Conservation (phyloP, 2,329 filamentous ascomycete genomes). For the Fusarium cicatricum region DNA sequence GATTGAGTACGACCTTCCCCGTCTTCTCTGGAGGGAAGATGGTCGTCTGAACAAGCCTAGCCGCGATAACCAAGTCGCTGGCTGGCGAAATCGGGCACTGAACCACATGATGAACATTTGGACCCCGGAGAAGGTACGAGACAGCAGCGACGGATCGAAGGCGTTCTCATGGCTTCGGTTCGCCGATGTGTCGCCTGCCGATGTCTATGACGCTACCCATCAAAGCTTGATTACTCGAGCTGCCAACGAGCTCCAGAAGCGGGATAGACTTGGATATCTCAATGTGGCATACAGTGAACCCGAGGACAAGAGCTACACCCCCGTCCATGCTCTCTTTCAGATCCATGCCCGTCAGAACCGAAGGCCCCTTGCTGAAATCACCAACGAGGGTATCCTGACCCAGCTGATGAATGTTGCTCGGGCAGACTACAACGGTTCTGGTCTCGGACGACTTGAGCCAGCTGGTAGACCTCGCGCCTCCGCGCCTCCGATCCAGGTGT, state of each 20-base stretch:
- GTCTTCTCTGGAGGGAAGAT: constrained; percentile 80
- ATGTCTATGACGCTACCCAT: constrained; percentile 75
- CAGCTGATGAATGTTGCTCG: constrained; percentile 82
- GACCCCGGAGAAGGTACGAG: constrained; percentile 78
- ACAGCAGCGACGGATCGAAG: constrained; percentile 66
- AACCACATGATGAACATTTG: constrained; percentile 90
- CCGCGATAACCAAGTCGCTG: constrained; percentile 75
- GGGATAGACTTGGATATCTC: constrained; percentile 70
- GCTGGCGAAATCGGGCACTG: constrained; percentile 81
- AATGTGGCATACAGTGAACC: constrained; percentile 75
- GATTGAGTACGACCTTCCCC: constrained; percentile 85
- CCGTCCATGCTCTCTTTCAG: constrained; percentile 81
- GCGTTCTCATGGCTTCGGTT: constrained; percentile 93
- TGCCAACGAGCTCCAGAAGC: constrained; percentile 62
- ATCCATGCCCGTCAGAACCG: constrained; percentile 76
- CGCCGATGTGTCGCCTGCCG: constrained; percentile 76
- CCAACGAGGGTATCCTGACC: constrained; percentile 74
- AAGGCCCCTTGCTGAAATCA: constrained; percentile 72
- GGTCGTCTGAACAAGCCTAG: constrained; percentile 80
- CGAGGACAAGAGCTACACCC: constrained; percentile 68
- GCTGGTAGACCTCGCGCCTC: constrained; percentile 80
- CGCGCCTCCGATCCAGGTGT: constrained; percentile 85
- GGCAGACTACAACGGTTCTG: constrained; percentile 70
- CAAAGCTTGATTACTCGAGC: constrained; percentile 78
- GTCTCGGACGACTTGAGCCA: constrained; percentile 81